A percentile compares a stretch with the other conserved stretches of the same genome.
Evolutionary conservation across 768 basidiomycete genomes (phyloP).

Genomic region (Phallus indusiatus): DNA sequence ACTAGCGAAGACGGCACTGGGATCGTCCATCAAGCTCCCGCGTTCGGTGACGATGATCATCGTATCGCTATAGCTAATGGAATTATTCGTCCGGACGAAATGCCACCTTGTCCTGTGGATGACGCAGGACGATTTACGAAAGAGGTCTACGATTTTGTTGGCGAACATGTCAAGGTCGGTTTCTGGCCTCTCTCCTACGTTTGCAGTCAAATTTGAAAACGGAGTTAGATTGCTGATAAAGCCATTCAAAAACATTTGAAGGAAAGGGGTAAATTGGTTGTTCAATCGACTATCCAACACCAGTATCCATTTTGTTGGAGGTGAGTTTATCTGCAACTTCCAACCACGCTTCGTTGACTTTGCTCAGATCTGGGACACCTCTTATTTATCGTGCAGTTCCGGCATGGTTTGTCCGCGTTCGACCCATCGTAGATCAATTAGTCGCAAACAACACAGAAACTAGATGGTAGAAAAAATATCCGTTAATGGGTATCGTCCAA

Average conservation of each 20-base stretch:
- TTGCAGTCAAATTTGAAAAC: background rate
- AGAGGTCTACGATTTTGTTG: slow-evolving; percentile 84
- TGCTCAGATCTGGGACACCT: slow-evolving; percentile 77
- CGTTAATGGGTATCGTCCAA: background rate
- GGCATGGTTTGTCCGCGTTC: slow-evolving; percentile 90
- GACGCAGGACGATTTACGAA: slow-evolving; percentile 81
- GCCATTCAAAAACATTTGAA: slow-evolving; percentile 88
- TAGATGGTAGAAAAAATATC: slow-evolving; percentile 50
- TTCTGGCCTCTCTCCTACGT: background rate
- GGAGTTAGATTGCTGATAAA: slow-evolving; percentile 75
- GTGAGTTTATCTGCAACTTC: slow-evolving; percentile 27
- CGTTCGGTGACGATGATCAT: slow-evolving; percentile 98
- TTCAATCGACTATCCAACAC: slow-evolving; percentile 79
- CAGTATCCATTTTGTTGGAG: slow-evolving; percentile 98
- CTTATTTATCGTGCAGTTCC: slow-evolving; percentile 95
- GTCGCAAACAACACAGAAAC: slow-evolving; percentile 87
- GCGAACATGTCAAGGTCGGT: slow-evolving; percentile 79
- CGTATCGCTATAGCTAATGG: slow-evolving; percentile 81
- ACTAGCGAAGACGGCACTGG: slow-evolving; percentile 92
- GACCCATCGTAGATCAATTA: slow-evolving; percentile 74
- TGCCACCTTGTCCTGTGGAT: slow-evolving; percentile 94
- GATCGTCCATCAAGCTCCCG: slow-evolving; percentile 97
- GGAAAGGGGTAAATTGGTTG: slow-evolving; percentile 76
- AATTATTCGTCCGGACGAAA: slow-evolving; percentile 75
- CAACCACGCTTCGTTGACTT: background rate